Conservation (phyloP, 192 early-diverging fungal genomes). For the Gamsiella multidivaricata region DNA sequence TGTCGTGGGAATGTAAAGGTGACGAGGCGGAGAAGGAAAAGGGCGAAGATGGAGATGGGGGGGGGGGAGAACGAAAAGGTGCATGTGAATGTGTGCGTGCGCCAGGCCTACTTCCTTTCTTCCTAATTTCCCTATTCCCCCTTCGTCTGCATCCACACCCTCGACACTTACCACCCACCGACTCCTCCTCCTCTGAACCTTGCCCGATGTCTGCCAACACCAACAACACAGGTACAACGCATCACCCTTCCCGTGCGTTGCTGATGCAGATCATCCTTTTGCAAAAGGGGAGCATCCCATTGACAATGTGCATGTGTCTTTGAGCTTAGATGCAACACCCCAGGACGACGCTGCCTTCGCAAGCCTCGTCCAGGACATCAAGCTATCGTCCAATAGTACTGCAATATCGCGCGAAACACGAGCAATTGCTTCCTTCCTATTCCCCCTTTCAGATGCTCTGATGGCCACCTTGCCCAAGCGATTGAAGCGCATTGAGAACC, state of each 20-base stretch:
- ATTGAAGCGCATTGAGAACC: too few relatives aligned
- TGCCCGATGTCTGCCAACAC: conserved; percentile 22
- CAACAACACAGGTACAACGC: neutral
- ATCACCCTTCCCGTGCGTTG: neutral
- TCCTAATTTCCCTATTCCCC: neutral
- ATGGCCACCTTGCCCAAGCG: too few relatives aligned
- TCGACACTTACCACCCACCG: neutral
- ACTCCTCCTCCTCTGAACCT: neutral
- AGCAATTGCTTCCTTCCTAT: neutral
- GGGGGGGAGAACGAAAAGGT: neutral
- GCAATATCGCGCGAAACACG: too few relatives aligned
- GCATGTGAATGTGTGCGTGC: neutral
- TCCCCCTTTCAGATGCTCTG: too few relatives aligned
- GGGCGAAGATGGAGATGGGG: neutral
- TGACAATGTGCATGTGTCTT: too few relatives aligned
- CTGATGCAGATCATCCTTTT: neutral
- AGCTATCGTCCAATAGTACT: conserved; percentile 9
- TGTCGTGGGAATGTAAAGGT: neutral
- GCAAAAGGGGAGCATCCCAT: neutral
- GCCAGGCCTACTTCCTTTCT: neutral
- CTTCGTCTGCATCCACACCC: neutral
- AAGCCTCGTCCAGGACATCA: conserved; percentile 36
- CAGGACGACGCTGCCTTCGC: conserved; percentile 32
- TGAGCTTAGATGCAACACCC: conserved; percentile 21
- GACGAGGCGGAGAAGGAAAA: neutral